phyloP scores from a whole-genome alignment of 1,284 basidiomycete genomes.

The Cutaneotrichosporon sp. region DNA sequence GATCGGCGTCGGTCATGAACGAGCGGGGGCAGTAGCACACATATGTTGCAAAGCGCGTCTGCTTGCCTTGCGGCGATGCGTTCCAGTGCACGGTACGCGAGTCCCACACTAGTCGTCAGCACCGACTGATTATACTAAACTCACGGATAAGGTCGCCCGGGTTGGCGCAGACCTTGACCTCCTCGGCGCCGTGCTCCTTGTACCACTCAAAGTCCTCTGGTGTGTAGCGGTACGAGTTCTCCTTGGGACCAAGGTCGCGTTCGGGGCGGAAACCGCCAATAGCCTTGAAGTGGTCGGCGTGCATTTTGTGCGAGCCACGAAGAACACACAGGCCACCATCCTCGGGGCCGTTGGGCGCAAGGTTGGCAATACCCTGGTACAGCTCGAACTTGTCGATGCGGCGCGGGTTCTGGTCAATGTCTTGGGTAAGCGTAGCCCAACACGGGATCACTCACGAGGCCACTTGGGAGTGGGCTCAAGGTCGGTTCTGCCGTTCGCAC shows the following conservation, averaged over 20 bases:
- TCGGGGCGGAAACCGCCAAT: constrained; percentile 23
- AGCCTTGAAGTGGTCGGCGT: constrained; percentile 18
- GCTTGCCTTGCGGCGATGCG: constrained; percentile 18
- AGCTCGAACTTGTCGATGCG: constrained; percentile 19
- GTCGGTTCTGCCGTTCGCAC: constrained; percentile 9
- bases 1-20: constrained; percentile 8
- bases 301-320: constrained; percentile 18
- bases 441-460: constrained; percentile 19
- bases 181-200: constrained; percentile 19
- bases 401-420: constrained; percentile 29
- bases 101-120: constrained; percentile 23
- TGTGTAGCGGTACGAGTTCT: constrained; percentile 22
- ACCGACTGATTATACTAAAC: not conserved
- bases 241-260: constrained; percentile 15
- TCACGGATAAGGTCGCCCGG: constrained; percentile 23
- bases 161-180: constrained; percentile 22
- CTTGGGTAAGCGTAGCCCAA: constrained; percentile 1
- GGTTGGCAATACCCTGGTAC: constrained; percentile 29
- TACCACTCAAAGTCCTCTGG: constrained; percentile 22
- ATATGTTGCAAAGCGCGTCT: constrained; percentile 26
- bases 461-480: constrained; percentile 17
- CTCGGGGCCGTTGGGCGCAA: constrained; percentile 23
- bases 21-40: constrained; percentile 21
- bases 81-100: constrained; percentile 32
- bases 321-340: constrained; percentile 32